Percentiles rank a stretch among this genome's conserved stretches.
Evolutionary conservation across 495 filamentous ascomycete genomes (phyloP).

Genomic region (Tuber magnatum): DNA sequence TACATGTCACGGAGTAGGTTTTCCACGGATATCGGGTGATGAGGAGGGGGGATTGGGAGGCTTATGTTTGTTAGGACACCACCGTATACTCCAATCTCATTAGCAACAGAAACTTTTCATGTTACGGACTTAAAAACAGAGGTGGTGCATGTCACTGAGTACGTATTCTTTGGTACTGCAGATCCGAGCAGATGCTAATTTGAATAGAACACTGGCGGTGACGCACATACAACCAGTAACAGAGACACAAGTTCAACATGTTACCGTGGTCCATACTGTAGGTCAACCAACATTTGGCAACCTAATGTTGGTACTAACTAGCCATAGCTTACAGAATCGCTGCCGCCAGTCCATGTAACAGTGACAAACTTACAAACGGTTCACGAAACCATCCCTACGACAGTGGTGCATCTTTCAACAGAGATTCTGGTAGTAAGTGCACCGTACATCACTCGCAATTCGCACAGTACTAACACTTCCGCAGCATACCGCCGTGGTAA

Average conservation of each 20-base stretch:
- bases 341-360: slow-evolving; percentile 33
- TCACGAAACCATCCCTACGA: slow-evolving; percentile 24
- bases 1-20: slow-evolving; percentile 28
- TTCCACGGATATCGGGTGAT: neutral
- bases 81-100: neutral
- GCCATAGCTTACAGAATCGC: slow-evolving; percentile 29
- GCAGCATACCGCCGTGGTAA: slow-evolving; percentile 32
- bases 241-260: slow-evolving; percentile 25
- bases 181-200: neutral
- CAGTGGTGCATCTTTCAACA: slow-evolving; percentile 31
- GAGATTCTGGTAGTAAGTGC: slow-evolving; percentile 32
- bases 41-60: neutral
- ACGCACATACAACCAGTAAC: slow-evolving; percentile 28
- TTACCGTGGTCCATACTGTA: slow-evolving; percentile 30
- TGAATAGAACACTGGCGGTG: neutral
- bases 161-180: slow-evolving; percentile 1
- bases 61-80: slow-evolving; percentile 16
- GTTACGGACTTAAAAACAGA: slow-evolving; percentile 24
- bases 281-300: neutral
- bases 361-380: slow-evolving; percentile 21
- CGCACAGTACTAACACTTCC: slow-evolving; percentile 13
- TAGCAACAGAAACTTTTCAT: slow-evolving; percentile 6
- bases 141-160: slow-evolving; percentile 30
- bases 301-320: neutral
- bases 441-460: neutral